Base-by-base conservation (phyloP, 805 yeast species). In the Pichia phayaonensis region DNA sequence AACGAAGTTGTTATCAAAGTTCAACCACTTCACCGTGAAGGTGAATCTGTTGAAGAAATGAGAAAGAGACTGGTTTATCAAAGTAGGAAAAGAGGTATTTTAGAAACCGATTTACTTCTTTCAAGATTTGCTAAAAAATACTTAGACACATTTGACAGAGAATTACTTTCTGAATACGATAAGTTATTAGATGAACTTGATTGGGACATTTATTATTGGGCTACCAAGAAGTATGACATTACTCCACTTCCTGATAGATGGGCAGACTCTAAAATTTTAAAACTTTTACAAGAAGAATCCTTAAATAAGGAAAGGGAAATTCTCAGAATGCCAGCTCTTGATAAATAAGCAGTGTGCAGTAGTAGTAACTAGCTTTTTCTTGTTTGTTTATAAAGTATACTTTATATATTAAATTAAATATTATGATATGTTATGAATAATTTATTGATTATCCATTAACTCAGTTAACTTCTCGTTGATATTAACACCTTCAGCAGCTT, bases 141-240 rank as follows among this genome's bases (percentile, higher is more conserved):
- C 62, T 71, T 94, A 55, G 67, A 74, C 39, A 62, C 63, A 0
- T 76, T 94, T 73, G 72, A 76, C 13, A 67, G 71, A 53, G 83
- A 74, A 49, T 85, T 89, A 68, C 72, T 94, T 48, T 84, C 81
- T 44, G 98, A 94, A 66, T 94, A 88, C 66, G 97, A 92, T 62
- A 64, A 74, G 51, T 69, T 94, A 51, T 74, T 94, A 63, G 95
- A 94, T 66, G 95, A 92, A 68, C 80, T 92, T n/a, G 99, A 94
- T 68, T 94, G 99, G 99, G 99, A 94, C 67, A 90, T 94, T 54
- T 94, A 88, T 68, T 94, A 94, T 71, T 92, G 99, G 99, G 96
- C 95, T 24, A 89, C 97, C 2, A 80, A 79, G 57, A 88, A 90
- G 65, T 86, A 71, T 60, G 81, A 79, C 36, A 81, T 86, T 20